A percentile compares a stretch with the other conserved stretches of the same genome.
These are phyloP conservation scores for Coix lacrymajobi DNA, from an alignment of 176 grass and related monocot genomes.

Conservation along the genomic window DNA sequence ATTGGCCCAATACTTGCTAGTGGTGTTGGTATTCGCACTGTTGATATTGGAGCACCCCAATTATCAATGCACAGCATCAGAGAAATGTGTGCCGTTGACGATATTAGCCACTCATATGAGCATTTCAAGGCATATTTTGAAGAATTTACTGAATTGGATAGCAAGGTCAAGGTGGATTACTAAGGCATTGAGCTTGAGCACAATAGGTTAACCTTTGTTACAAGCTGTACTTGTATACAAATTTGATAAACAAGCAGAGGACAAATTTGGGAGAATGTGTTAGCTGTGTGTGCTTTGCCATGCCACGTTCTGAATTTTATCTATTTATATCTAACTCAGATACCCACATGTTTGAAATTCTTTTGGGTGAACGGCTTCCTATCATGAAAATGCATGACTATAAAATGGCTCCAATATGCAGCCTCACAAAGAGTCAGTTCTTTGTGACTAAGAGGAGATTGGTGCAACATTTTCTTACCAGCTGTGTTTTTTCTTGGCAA, in stretches of 20 bases:
- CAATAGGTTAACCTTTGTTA: constrained; percentile 5
- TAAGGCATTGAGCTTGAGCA: constrained; percentile 1
- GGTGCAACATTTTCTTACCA: background rate
- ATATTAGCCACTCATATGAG: constrained; percentile 66
- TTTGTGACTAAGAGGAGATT: background rate
- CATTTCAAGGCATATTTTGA: constrained; percentile 93
- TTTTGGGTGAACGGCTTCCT: background rate
- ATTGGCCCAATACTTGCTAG: constrained; percentile 95
- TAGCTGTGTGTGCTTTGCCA: background rate
- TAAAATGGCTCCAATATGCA: background rate
- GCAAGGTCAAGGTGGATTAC: constrained; percentile 61
- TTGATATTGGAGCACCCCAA: constrained; percentile 86
- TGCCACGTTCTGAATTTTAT: background rate
- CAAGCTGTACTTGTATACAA: background rate
- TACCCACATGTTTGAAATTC: background rate
- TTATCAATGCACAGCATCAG: constrained; percentile 95
- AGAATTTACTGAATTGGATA: constrained; percentile 77
- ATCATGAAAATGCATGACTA: background rate
- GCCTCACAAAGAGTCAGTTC: background rate
- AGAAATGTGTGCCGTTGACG: constrained; percentile 91
- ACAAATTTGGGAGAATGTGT: background rate
- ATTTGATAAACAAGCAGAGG: background rate
- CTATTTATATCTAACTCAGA: background rate
- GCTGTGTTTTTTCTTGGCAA: background rate
- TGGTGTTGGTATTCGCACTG: constrained; percentile 82